A percentile compares a stretch with the other conserved stretches of the same genome.
Conservation (phyloP, 352 stramenopile species). For the Phytophthora fragariaefolia region DNA sequence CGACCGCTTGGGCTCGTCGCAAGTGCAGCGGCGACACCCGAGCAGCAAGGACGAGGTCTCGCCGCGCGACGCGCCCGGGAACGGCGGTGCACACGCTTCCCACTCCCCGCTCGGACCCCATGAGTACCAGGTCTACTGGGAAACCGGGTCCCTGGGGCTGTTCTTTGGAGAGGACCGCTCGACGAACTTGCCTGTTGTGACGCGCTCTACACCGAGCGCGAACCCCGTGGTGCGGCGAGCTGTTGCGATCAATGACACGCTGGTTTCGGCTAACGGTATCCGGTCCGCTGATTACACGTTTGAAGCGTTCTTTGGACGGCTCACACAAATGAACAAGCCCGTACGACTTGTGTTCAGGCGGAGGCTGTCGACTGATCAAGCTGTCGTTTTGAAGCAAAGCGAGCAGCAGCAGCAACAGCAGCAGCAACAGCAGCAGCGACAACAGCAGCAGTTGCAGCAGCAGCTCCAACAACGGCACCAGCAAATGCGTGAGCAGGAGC, state of each 20-base stretch:
- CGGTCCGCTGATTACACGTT: constrained; percentile 77
- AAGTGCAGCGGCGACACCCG: constrained; percentile 21
- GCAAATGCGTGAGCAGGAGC: constrained; percentile 29
- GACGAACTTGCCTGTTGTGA: constrained; percentile 82
- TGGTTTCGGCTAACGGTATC: constrained; percentile 81
- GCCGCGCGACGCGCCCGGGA: constrained; percentile 29
- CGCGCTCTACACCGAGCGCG: constrained; percentile 66
- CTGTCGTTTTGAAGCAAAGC: constrained; percentile 41
- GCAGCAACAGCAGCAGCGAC: constrained; percentile 30
- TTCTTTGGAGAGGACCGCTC: constrained; percentile 83
- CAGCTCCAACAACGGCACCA: constrained; percentile 35
- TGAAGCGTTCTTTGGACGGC: constrained; percentile 77
- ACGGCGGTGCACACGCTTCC: constrained; percentile 5
- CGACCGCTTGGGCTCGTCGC: constrained; percentile 23
- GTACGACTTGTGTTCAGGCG: constrained; percentile 77
- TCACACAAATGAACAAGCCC: constrained; percentile 89
- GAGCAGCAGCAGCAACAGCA: constrained; percentile 37
- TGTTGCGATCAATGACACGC: constrained; percentile 78
- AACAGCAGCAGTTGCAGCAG: constrained; percentile 33
- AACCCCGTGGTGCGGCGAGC: constrained; percentile 75
- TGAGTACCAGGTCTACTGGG: constrained; percentile 84
- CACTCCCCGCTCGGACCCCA: constrained; percentile 31
- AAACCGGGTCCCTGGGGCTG: constrained; percentile 78
- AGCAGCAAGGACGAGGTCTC: constrained; percentile 50
- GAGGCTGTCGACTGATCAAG: constrained; percentile 40